A percentile compares a stretch with the other conserved stretches of the same genome.
Evolutionary conservation across 495 filamentous ascomycete species (phyloP).

Genomic region (Trichoderma orchidacearum): DNA sequence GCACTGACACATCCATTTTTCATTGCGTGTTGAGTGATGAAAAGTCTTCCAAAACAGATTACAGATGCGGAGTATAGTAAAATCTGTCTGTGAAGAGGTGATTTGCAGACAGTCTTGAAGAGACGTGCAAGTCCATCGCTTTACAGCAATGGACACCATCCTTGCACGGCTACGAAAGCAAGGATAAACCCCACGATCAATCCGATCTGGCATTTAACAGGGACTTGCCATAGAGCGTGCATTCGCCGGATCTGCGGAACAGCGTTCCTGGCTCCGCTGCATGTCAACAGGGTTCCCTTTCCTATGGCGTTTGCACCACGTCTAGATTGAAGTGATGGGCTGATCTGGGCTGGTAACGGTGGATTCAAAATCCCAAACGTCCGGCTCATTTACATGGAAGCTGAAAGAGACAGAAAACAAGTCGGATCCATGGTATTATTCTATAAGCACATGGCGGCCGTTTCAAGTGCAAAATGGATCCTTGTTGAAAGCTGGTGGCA

Average conservation of each 20-base stretch:
- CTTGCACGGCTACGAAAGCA: neutral
- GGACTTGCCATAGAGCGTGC: neutral
- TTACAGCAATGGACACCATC: neutral
- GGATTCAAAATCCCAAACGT: neutral
- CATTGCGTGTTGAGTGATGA: too few species aligned
- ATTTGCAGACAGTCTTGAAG: too few species aligned
- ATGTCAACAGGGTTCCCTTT: neutral
- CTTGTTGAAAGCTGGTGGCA: too few species aligned
- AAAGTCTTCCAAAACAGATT: too few species aligned
- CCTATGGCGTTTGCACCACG: neutral
- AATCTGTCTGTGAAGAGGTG: too few species aligned
- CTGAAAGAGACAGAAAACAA: neutral
- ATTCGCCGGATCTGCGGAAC: too few species aligned
- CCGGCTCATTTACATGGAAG: neutral
- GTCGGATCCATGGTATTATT: neutral
- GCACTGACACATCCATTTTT: too few species aligned
- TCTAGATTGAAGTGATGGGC: neutral
- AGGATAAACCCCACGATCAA: neutral
- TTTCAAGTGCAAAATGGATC: neutral
- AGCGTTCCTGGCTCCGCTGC: neutral
- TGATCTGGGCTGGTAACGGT: neutral
- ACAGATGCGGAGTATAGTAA: too few species aligned
- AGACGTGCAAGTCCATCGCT: too few species aligned
- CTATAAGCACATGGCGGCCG: neutral
- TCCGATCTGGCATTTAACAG: neutral